Base-by-base conservation (phyloP, 345 rosid species). In the Eucalyptus sp. region DNA sequence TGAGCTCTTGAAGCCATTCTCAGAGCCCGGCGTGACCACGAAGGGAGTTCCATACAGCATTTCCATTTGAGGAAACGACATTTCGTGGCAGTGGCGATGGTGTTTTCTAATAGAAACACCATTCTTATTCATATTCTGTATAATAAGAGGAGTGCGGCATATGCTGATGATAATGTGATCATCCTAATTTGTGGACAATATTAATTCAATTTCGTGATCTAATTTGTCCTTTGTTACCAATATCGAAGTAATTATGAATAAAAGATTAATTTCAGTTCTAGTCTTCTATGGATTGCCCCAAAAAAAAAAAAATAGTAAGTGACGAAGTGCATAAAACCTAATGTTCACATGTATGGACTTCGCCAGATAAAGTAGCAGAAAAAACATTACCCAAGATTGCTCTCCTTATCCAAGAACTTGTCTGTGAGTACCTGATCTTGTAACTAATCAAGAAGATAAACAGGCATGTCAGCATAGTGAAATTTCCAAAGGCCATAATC, bases 361-460 rank as follows among this genome's bases (percentile, higher is more conserved):
- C 4, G 41, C 41, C 41, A 4, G 41, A 37, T 37, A 37, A 37
- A 37, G 41, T 37, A 37, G 41, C 41, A 37, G 41, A 37, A 37
- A 37, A 37, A 37, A 4, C 41, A 37, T 37, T 37, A 37, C 41
- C 41, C 41, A 37, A 37, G 41, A 37, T 37, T 37, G 41, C 41
- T 37, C 41, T 37, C 41, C 41, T 37, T 37, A 37, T 37, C 41
- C 41, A 37, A 37, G 41, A 37, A 37, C 41, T 37, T 37, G 41
- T 95, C 99, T 58, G 95, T 97, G 91, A 98, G 68, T 80, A 97
- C 99, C 88, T 94, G 94, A 86, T 97, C 99, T 91, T 98, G 97
- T 92, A 96, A 93, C 99, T 98, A 92, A 58, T 17, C 86, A 88
- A 89, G 81, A 58, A 88, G 68, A 71, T 22, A 86, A 66, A 43